Percentiles rank a stretch among this genome's conserved stretches.
phyloP scores from a whole-genome alignment of 176 grass and related monocot species.

The Carex pumila region DNA sequence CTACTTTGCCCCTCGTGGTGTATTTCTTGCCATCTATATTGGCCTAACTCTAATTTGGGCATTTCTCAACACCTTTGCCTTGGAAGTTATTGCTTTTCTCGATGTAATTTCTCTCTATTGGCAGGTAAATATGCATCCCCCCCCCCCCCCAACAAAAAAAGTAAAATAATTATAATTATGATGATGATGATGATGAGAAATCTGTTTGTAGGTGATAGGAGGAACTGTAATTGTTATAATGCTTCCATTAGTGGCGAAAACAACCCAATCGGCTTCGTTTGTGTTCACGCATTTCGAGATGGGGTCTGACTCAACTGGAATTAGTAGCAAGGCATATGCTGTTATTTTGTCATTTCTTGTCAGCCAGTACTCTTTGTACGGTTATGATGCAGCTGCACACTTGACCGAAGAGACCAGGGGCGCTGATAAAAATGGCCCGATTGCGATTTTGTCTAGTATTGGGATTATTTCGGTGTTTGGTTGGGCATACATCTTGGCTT shows the following conservation, averaged over 20 bases:
- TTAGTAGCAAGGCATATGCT: conserved; percentile 64
- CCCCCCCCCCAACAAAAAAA: no score
- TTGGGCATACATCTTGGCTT: conserved; percentile 95
- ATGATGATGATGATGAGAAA: background rate
- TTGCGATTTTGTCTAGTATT: conserved; percentile 92
- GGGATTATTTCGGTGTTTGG: conserved; percentile 94
- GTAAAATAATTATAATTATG: no score
- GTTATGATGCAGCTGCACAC: conserved; percentile 95
- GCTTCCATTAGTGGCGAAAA: conserved; percentile 74
- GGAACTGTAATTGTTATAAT: conserved; percentile 71
- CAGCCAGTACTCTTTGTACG: conserved; percentile 95
- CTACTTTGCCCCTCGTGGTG: conserved; percentile 63
- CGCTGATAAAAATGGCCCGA: conserved; percentile 90
- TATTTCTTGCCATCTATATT: conserved; percentile 87
- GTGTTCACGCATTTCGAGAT: conserved; percentile 83
- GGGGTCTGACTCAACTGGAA: conserved; percentile 55
- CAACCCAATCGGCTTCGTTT: conserved; percentile 67
- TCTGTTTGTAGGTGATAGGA: conserved; percentile 50
- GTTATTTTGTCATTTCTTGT: conserved; percentile 70
- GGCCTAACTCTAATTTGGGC: conserved; percentile 82
- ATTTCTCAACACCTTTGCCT: conserved; percentile 90
- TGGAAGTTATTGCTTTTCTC: conserved; percentile 88
- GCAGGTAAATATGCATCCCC: conserved; percentile 41
- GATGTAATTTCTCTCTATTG: conserved; percentile 96
- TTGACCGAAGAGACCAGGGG: conserved; percentile 95